These are phyloP conservation scores for Curvularia sp. DNA, from an alignment of 2,329 filamentous ascomycete species.

Conservation along the genomic window DNA sequence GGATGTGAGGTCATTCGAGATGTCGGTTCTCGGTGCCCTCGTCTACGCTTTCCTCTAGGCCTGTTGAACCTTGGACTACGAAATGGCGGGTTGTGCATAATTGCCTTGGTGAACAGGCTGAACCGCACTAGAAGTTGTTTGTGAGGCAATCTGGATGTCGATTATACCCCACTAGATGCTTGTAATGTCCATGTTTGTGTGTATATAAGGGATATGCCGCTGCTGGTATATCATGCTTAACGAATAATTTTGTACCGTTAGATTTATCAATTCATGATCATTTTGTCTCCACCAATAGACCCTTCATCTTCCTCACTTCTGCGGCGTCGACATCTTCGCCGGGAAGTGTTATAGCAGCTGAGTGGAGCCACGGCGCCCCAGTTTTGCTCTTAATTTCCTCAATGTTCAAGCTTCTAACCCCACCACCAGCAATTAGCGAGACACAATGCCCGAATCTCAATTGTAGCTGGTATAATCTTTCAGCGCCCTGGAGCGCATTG, in stretches of 20 bases:
- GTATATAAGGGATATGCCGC: background rate
- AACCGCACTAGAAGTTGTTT: background rate
- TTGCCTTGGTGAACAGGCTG: background rate
- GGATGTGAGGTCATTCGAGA: conserved; percentile 31
- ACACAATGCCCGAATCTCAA: conserved; percentile 43
- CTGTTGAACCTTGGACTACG: background rate
- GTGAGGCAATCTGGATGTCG: conserved; percentile 16
- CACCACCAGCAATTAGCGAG: conserved; percentile 60
- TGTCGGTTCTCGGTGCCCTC: conserved; percentile 38
- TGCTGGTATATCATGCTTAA: background rate
- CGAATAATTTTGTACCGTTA: background rate
- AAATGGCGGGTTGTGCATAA: background rate
- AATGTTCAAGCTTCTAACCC: conserved; percentile 58
- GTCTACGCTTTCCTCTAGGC: conserved; percentile 33
- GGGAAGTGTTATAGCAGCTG: conserved; percentile 51
- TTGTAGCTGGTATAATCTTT: conserved; percentile 44
- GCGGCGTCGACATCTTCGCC: conserved; percentile 44
- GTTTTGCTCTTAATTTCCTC: conserved; percentile 41
- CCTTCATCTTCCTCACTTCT: conserved; percentile 35
- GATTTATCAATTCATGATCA: background rate
- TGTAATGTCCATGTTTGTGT: conserved; percentile 12
- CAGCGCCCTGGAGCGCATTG: conserved; percentile 48
- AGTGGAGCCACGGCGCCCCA: conserved; percentile 53
- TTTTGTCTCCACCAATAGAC: background rate
- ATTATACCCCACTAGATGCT: conserved; percentile 31